These are phyloP conservation scores for Quercus parvula DNA, from an alignment of 306 rosid species.

Conservation along the genomic window DNA sequence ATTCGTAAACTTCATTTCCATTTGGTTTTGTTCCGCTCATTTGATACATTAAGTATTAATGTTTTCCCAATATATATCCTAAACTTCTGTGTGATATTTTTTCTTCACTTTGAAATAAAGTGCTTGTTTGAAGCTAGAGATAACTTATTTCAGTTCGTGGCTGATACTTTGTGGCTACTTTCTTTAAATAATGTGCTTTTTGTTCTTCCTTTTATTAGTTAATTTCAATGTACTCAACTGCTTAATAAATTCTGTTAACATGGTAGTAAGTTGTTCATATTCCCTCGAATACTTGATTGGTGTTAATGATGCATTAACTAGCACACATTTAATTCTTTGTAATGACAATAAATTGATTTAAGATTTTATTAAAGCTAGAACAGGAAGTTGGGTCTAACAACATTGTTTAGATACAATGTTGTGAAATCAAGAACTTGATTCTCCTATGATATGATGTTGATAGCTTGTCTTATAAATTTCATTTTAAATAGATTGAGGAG, in stretches of 20 bases:
- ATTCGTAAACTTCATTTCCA: no score
- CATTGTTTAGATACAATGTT: not conserved
- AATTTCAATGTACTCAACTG: not conserved
- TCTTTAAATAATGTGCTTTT: no score
- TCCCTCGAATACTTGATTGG: not conserved
- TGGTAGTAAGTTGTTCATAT: not conserved
- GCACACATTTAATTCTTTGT: not conserved
- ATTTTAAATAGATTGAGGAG: constrained; percentile 50
- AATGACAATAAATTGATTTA: not conserved
- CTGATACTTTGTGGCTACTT: no score
- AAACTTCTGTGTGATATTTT: no score
- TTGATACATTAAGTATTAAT: no score
- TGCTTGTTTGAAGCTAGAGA: no score
- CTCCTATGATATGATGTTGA: not conserved
- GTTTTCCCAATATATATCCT: no score
- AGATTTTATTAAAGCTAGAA: not conserved
- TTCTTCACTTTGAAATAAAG: no score
- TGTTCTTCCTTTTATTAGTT: not conserved
- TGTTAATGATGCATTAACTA: not conserved
- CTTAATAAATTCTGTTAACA: not conserved
- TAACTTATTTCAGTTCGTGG: no score
- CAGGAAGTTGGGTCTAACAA: not conserved
- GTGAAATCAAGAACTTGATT: not conserved
- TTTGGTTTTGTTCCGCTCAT: no score
- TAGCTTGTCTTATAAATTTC: not conserved